Percentiles rank a stretch among this genome's conserved stretches.
These are phyloP conservation scores for Turritis glabra DNA, from an alignment of 345 rosid genomes.

Conservation along the genomic window DNA sequence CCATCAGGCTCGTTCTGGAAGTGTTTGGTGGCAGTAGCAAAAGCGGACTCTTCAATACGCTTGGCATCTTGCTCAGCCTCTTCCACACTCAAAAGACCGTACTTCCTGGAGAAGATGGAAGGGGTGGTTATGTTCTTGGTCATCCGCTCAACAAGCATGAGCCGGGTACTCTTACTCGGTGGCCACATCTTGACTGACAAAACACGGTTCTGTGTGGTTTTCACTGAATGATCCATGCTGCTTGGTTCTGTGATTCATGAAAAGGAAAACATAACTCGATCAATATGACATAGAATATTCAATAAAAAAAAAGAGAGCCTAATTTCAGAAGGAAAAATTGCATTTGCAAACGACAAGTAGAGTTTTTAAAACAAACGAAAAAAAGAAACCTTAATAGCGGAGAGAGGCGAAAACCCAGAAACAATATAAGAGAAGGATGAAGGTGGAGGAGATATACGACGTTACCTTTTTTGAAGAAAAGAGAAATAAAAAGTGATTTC, in stretches of 20 bases:
- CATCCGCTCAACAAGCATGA: conserved; percentile 77
- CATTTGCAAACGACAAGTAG: no score
- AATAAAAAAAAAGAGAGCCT: no score
- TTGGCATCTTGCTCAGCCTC: conserved; percentile 82
- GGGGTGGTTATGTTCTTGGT: conserved; percentile 71
- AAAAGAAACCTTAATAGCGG: no score
- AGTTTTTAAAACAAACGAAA: no score
- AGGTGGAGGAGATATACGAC: no score
- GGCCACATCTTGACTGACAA: conserved; percentile 86
- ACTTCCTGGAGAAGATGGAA: conserved; percentile 78
- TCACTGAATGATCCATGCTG: conserved; percentile 53
- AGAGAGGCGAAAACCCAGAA: no score
- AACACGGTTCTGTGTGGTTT: conserved; percentile 44
- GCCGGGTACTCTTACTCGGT: conserved; percentile 74
- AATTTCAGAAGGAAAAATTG: no score
- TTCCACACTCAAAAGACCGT: conserved; percentile 58
- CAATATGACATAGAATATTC: background rate
- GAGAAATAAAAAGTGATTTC: background rate
- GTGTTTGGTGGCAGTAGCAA: conserved; percentile 60
- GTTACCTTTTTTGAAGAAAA: no score
- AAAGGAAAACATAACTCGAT: background rate
- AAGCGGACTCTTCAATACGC: conserved; percentile 71
- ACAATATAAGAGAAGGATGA: no score
- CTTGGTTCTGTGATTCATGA: conserved; percentile 39
- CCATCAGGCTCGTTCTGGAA: conserved; percentile 84